These are phyloP conservation scores for Pseudoperonospora humuli DNA, from an alignment of 352 stramenopile genomes.

Conservation along the genomic window DNA sequence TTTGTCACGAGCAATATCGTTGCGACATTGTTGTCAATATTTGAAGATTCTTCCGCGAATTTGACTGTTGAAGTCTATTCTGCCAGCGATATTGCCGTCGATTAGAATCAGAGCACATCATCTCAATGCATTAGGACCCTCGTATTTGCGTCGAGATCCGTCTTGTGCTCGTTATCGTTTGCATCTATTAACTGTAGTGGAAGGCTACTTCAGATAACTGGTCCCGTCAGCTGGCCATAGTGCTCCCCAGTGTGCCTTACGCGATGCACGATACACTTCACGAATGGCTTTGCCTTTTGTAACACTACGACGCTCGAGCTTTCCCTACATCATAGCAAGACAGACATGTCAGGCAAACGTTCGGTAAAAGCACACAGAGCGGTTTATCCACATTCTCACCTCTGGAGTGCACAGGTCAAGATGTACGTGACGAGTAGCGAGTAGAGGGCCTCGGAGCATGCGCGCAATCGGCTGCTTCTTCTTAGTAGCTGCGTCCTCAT, in stretches of 20 bases:
- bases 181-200: constrained; percentile 14
- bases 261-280: constrained; percentile 73
- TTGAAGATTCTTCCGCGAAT: too few species aligned
- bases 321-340: constrained; percentile 31
- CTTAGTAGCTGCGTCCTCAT: constrained; percentile 14
- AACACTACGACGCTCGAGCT: constrained; percentile 67
- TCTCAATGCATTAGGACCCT: neutral
- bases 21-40: too few species aligned
- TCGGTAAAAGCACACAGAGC: neutral
- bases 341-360: constrained; percentile 2
- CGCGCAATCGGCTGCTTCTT: constrained; percentile 35
- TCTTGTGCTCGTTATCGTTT: constrained; percentile 1
- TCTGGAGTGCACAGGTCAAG: constrained; percentile 78
- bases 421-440: constrained; percentile 70
- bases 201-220: constrained; percentile 41
- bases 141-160: neutral
- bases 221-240: constrained; percentile 61
- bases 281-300: constrained; percentile 68
- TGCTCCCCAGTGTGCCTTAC: constrained; percentile 78
- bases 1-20: too few species aligned
- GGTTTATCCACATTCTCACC: constrained; percentile 15
- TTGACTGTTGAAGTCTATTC: too few species aligned
- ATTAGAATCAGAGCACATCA: too few species aligned
- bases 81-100: too few species aligned
- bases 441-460: constrained; percentile 59